Base-by-base conservation (phyloP, 2,329 filamentous ascomycete genomes). In the Fusarium citri region DNA sequence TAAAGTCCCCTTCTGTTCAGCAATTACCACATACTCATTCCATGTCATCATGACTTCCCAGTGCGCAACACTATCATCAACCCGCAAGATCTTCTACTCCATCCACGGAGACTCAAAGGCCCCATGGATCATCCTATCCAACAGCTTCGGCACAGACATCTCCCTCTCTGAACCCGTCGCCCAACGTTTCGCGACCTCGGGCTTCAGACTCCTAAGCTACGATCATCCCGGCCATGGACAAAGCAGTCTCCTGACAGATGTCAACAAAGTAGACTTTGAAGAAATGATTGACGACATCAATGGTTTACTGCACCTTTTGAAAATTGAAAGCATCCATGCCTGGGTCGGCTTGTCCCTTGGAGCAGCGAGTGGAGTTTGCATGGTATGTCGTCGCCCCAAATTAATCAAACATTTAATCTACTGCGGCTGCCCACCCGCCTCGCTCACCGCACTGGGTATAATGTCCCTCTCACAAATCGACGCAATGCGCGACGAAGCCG, bases 311-410 rank as follows among this genome's bases (percentile, higher is more conserved):
- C 4, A 8, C 0, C 8, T n/a, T 2, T 16, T 62, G 7, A 8
- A 47, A 1, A 63, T 63, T 10, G 9, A 47, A 0, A 41, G 5
- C 0, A 30, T 55, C 1, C n/a, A 8, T 23, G 47, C 41, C 4
- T 63, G 59, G 59, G 16, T 63, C 4, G 59, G 57, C 8, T 12
- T 63, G 6, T 63, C 57, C 4, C 59, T 63, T 9, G 58, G 59
- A 8, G 58, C 57, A 23, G 47, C 57, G 11, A 34, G 26, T 3
- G 47, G 58, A 1, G 20, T 63, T 2, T 63, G 63, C 7, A 26
- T 63, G 20, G 41, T 47, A 16, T 23, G 18, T 5, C 31, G 57
- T 8, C 46, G 5, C 1, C 59, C 41, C 8, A 41, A 41, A 0
- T 8, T 63, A 16, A 63, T 62, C 4, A 4, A 55, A n/a, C 23